Conservation (phyloP, 2,329 filamentous ascomycete genomes). For the Tolypocladium cylindrosporum region DNA sequence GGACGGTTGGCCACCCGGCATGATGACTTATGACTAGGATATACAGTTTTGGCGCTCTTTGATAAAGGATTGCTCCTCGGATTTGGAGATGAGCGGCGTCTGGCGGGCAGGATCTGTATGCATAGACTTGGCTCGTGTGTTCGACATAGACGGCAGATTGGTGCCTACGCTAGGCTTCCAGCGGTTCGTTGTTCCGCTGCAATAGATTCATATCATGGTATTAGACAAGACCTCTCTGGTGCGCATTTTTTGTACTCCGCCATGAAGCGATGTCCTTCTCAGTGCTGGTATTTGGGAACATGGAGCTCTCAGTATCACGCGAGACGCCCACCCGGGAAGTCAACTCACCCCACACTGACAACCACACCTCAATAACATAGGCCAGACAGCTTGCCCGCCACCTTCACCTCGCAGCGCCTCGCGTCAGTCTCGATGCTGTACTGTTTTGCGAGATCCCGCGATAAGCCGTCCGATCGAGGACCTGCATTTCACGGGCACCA, state of each 20-base stretch:
- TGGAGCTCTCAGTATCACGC: too few species aligned
- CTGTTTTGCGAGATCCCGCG: neutral
- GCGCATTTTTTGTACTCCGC: neutral
- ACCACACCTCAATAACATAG: neutral
- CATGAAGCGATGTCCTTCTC: neutral
- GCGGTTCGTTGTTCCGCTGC: neutral
- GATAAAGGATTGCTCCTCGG: neutral
- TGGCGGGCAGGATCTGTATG: neutral
- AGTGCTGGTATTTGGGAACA: neutral
- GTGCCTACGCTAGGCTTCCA: neutral
- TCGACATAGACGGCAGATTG: neutral
- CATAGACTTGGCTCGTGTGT: neutral
- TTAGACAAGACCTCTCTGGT: neutral
- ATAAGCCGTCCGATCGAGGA: neutral
- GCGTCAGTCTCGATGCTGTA: neutral
- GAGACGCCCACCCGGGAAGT: neutral
- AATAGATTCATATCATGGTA: neutral
- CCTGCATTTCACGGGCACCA: neutral
- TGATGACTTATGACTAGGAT: neutral
- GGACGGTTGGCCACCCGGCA: neutral
- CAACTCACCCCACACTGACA: neutral
- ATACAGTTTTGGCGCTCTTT: neutral
- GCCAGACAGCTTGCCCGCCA: neutral
- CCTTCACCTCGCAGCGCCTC: neutral
- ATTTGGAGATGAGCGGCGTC: neutral